Percentiles rank a stretch among this genome's conserved stretches.
Conservation (phyloP, 139 green algal genomes). For the Chlorella sp. region DNA sequence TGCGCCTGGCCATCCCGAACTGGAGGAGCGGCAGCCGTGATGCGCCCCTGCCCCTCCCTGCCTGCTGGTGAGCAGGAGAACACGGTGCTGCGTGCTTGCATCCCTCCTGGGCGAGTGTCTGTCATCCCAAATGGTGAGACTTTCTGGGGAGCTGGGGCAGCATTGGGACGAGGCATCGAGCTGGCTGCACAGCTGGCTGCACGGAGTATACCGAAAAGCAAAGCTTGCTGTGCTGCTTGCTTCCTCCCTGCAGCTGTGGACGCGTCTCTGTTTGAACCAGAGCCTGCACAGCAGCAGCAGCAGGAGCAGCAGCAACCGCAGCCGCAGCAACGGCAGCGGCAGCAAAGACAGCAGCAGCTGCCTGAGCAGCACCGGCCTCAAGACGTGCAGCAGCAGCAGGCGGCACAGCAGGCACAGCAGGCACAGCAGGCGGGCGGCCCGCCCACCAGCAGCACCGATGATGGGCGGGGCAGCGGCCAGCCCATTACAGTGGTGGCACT, state of each 20-base stretch:
- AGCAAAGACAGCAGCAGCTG: background rate
- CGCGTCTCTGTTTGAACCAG: constrained; percentile 76
- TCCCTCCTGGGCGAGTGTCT: constrained; percentile 85
- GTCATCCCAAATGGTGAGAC: constrained; percentile 94
- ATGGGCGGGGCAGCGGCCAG: background rate
- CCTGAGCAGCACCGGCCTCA: background rate
- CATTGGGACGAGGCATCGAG: too few relatives aligned
- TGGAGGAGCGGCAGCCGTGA: too few relatives aligned
- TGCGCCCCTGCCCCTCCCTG: too few relatives aligned
- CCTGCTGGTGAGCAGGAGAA: constrained; percentile 85
- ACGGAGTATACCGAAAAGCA: too few relatives aligned
- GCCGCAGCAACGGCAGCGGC: background rate
- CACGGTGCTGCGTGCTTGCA: constrained; percentile 89
- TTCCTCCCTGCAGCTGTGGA: constrained; percentile 77
- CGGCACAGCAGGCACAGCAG: background rate
- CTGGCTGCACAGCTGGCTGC: background rate
- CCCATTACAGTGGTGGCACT: constrained; percentile 81
- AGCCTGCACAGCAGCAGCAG: constrained; percentile 2
- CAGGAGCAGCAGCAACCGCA: background rate
- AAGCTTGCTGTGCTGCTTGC: background rate
- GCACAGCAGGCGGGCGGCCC: background rate
- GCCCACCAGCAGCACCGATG: too few relatives aligned
- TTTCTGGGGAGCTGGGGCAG: background rate
- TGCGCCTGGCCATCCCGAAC: too few relatives aligned
- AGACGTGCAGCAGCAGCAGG: background rate